A percentile compares a stretch with the other conserved stretches of the same genome.
These are phyloP conservation scores for Anthracocystis walkeri DNA, from an alignment of 1,284 basidiomycete genomes.

Conservation along the genomic window DNA sequence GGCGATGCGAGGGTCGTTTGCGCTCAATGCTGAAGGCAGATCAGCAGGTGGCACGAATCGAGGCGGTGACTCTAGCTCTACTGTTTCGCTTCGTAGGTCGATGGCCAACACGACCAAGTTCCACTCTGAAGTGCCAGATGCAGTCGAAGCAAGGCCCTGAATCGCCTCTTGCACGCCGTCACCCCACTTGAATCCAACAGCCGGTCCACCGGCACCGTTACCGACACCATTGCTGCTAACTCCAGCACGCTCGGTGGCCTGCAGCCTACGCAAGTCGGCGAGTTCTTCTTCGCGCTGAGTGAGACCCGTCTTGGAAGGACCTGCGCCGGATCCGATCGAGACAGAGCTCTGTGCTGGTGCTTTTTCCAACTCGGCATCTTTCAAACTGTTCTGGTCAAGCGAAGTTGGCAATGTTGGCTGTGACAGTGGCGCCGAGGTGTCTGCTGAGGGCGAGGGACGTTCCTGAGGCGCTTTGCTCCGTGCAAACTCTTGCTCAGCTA, in stretches of 20 bases:
- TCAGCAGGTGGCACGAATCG: constrained; percentile 47
- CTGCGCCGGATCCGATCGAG: constrained; percentile 36
- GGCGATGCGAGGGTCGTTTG: constrained; percentile 49
- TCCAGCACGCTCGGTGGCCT: constrained; percentile 38
- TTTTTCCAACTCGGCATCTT: constrained; percentile 3
- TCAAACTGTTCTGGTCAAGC: constrained; percentile 21
- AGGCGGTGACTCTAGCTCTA: constrained; percentile 48
- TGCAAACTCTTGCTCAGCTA: constrained; percentile 36
- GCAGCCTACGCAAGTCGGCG: constrained; percentile 40
- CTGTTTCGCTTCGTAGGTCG: constrained; percentile 46
- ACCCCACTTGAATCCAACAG: constrained; percentile 41
- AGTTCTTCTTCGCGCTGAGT: constrained; percentile 49
- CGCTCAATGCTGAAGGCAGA: constrained; percentile 22
- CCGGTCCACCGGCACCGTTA: constrained; percentile 25
- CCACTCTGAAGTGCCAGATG: constrained; percentile 55
- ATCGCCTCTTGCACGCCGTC: constrained; percentile 51
- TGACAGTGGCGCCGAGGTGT: constrained; percentile 15
- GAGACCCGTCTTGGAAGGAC: constrained; percentile 17
- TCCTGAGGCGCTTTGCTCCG: constrained; percentile 36
- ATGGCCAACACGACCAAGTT: constrained; percentile 56
- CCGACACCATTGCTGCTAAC: constrained; percentile 5
- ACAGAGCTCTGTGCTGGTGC: constrained; percentile 23
- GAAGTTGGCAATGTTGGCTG: constrained; percentile 45
- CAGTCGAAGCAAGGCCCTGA: constrained; percentile 38
- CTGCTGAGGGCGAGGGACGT: constrained; percentile 17